Conservation (phyloP, 306 rosid species). For the Vigna angularis region DNA sequence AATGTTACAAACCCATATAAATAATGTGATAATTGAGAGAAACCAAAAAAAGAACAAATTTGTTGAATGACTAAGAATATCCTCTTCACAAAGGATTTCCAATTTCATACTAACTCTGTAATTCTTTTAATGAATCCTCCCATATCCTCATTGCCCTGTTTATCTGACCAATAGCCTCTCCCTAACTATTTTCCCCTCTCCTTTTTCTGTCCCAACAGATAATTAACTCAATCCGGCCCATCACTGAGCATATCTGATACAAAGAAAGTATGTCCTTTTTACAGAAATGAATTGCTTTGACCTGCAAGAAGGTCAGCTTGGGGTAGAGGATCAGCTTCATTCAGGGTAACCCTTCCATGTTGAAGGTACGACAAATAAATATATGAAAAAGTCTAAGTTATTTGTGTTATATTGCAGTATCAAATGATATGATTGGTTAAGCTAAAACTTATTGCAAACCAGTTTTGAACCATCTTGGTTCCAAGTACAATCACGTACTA, state of each 20-base stretch:
- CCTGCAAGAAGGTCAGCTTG: not conserved
- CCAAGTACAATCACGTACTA: not conserved
- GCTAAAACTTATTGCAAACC: not conserved
- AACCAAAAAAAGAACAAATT: not conserved
- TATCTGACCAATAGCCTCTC: not conserved
- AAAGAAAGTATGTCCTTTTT: not conserved
- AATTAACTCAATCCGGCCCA: not conserved
- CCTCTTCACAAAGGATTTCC: not conserved
- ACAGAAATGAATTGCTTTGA: slow-evolving; percentile 4
- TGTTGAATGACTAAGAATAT: not conserved
- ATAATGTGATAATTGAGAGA: not conserved
- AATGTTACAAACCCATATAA: not conserved
- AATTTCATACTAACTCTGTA: slow-evolving; percentile 1
- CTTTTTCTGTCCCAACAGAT: not conserved
- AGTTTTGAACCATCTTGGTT: not conserved
- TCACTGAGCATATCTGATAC: slow-evolving; percentile 19
- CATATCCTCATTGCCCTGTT: not conserved
- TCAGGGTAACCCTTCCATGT: slow-evolving; percentile 1
- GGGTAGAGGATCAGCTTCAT: slow-evolving; percentile 2
- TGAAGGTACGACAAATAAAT: slow-evolving; percentile 7
- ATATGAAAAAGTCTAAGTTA: slow-evolving; percentile 2
- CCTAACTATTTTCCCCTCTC: not conserved
- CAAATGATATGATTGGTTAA: not conserved
- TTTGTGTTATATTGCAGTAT: not conserved
- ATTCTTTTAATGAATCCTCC: not conserved